Evolutionary conservation across 164 flowering plant species (phyloP), one percentile per base, ranked within the genome.

Genomic region (Nelumbo lutea): DNA sequence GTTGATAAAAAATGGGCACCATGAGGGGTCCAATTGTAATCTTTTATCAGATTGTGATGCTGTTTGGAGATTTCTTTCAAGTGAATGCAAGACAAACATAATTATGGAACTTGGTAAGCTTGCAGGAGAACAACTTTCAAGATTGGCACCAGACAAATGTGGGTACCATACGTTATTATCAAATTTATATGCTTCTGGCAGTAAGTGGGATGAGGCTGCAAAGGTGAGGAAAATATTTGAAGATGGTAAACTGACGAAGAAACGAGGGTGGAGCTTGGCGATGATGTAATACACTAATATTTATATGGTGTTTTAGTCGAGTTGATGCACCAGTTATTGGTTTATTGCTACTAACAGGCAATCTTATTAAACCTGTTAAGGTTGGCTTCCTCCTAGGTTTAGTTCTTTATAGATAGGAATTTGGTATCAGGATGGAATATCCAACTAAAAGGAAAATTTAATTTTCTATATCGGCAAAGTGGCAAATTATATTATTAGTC

Each of bases 51-150:
- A 73, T 42, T 78, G 70, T 67, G 68, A 73, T 69, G 72, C 77
- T 62, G 64, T 76, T 9, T 76, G 80, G 79, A 80, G 76, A 66
- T 67, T 82, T 53, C 70, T 76, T 64, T 62, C 76, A 71, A 76
- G 72, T 69, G 78, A 74, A 2, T 74, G 72, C 59, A 76, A 67
- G 67, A 59, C 59, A 69, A 65, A 75, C 68, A 69, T 66, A 65
- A 76, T 76, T 46, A 61, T 69, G 45, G 68, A 76, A 53, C 73
- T 78, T 64, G 78, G 79, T 27, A 62, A 73, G 69, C 59, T 81
- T 66, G 83, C 74, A 46, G 78, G 79, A 44, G 72, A 76, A 56
- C 72, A 67, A 27, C 72, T 78, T 66, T 69, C 70, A 13, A 60
- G 74, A 65, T 14, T 76, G 67, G 72, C 77, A 1, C 83, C 81